Conservation (phyloP, 495 filamentous ascomycete genomes). For the Aspergillus nanangensis region DNA sequence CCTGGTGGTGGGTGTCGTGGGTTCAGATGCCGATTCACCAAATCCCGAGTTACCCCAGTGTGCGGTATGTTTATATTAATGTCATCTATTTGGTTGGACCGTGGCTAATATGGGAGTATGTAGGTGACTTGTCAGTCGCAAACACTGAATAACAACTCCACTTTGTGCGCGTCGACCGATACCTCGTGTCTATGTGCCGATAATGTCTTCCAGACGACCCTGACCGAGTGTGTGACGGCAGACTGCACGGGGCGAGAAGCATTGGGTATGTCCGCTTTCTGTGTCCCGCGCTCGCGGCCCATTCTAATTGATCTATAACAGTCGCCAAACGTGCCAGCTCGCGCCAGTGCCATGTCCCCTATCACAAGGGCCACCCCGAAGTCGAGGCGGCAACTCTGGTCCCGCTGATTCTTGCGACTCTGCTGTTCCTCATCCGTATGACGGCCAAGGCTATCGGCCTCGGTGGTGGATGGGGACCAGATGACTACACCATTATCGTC, state of each 20-base stretch:
- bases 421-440: slow-evolving; percentile 23
- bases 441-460: slow-evolving; percentile 23
- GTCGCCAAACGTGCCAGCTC: slow-evolving; percentile 17
- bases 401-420: slow-evolving; percentile 19
- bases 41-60: slow-evolving; percentile 1
- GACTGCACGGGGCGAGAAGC: slow-evolving; percentile 15
- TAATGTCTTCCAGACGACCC: slow-evolving; percentile 1
- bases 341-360: slow-evolving; percentile 15
- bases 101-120: background rate
- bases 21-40: background rate
- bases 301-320: slow-evolving; percentile 2
- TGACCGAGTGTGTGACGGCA: slow-evolving; percentile 10
- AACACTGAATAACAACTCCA: background rate
- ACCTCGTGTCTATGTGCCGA: slow-evolving; percentile 7
- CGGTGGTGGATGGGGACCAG: slow-evolving; percentile 29
- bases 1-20: background rate
- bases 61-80: slow-evolving; percentile 7
- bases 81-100: background rate
- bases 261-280: slow-evolving; percentile 13
- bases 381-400: slow-evolving; percentile 12
- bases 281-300: too few species aligned
- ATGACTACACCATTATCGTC: slow-evolving; percentile 25
- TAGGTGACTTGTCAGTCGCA: slow-evolving; percentile 4
- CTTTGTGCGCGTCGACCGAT: slow-evolving; percentile 1
- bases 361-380: slow-evolving; percentile 8